Base-by-base conservation (phyloP, 2,329 filamentous ascomycete genomes). In the Colletotrichum filicis region DNA sequence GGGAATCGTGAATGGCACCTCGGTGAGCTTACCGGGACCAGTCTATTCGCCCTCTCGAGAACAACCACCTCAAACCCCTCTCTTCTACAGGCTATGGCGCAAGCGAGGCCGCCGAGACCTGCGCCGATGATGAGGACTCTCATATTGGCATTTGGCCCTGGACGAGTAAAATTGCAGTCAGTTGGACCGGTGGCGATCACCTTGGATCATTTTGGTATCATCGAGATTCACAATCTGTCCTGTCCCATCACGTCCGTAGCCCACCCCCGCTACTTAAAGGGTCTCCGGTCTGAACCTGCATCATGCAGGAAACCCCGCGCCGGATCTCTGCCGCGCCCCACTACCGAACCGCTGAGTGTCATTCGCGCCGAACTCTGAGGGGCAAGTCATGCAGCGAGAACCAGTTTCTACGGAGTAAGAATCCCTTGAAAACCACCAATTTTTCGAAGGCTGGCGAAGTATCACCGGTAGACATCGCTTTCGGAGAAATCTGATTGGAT, bases 11-110 rank as follows among this genome's bases (percentile, higher is more conserved):
- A n/a, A 16, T 16, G 14, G 19, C 8, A n/a, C 24, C 0, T 16
- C 4, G 14, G 6, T 12, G 19, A 5, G 52, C 71, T 49, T 22
- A 72, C 71, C 22, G 68, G 63, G 24, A 68, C 53, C 52, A 72
- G 58, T 1, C 68, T 42, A 22, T 30, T 66, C 28, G 68, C 71
- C 26, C 68, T 61, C 49, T 74, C 71, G n/a, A 74, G 71, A n/a
- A 74, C 71, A 7, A 68, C 68, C n/a, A 72, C 71, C 14, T 74
- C 71, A 5, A 74, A n/a, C 2, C 68, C 62, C 12, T 74, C 68
- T 32, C 42, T 14, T 4, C 42, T 58, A 26, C 71, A 74, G 2
- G 68, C 67, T 12, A 74, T 74, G 16, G 71, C 71, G n/a, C 68
- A 72, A n/a, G 68, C 69, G 22, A 74, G 71, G 1, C 71, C 71